A percentile compares a stretch with the other conserved stretches of the same genome.
These are phyloP conservation scores for Zoysia pacifica DNA, from an alignment of 176 grass and related monocot genomes.

Conservation along the genomic window DNA sequence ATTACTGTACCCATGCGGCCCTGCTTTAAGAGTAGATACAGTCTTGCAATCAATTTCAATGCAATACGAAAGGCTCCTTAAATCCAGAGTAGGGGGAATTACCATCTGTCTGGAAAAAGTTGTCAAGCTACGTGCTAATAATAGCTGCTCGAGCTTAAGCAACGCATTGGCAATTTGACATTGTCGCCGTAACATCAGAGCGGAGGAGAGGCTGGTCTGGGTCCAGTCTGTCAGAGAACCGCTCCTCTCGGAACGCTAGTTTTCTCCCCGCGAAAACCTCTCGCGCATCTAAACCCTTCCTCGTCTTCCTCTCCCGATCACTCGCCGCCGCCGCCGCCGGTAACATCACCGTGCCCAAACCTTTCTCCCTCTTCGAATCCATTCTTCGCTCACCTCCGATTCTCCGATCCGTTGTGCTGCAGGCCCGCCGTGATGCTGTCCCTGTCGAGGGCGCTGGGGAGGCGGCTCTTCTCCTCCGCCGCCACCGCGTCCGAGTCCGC, in stretches of 20 bases:
- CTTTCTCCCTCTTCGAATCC: background rate
- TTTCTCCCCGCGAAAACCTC: constrained; percentile 22
- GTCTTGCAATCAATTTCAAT: background rate
- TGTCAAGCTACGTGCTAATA: too few species aligned
- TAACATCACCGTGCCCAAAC: background rate
- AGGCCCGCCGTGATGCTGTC: constrained; percentile 53
- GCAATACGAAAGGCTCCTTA: background rate
- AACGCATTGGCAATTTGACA: too few species aligned
- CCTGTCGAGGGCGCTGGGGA: constrained; percentile 60
- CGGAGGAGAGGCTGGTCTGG: background rate
- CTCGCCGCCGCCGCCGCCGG: constrained; percentile 27
- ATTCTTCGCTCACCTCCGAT: background rate
- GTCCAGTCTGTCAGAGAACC: background rate
- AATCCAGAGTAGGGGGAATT: background rate
- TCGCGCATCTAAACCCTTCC: constrained; percentile 36
- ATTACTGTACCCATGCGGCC: background rate
- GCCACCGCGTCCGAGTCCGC: constrained; percentile 48
- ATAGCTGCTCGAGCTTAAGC: too few species aligned
- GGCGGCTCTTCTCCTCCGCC: constrained; percentile 50
- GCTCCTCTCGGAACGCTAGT: background rate
- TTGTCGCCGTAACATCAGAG: too few species aligned
- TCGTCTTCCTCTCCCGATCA: constrained; percentile 6
- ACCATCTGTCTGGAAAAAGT: too few species aligned
- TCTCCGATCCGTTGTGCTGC: background rate
- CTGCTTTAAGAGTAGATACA: background rate